Conservation (phyloP, 225 moss, liverwort and hornwort genomes). For the Climacium dendroides region DNA sequence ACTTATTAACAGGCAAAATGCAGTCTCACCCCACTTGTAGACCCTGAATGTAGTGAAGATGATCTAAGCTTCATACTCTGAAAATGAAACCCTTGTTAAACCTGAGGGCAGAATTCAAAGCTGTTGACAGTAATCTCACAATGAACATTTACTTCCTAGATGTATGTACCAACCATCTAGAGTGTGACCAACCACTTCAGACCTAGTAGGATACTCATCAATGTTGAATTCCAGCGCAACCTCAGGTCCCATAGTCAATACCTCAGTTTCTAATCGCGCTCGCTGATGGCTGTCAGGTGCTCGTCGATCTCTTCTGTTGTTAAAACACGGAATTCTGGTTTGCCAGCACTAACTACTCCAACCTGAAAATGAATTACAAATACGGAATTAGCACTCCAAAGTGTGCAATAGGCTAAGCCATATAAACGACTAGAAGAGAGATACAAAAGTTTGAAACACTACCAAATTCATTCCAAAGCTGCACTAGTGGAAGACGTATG, state of each 20-base stretch:
- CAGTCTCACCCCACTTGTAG: background rate
- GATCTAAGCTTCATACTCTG: background rate
- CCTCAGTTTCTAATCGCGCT: conserved; percentile 28
- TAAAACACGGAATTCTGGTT: conserved; percentile 25
- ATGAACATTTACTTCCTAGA: background rate
- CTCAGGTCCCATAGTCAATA: background rate
- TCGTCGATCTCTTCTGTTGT: conserved; percentile 51
- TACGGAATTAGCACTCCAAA: background rate
- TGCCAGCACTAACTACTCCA: conserved; percentile 35
- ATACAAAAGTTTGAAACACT: background rate
- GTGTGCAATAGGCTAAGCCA: background rate
- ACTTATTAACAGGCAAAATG: background rate
- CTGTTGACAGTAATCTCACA: background rate
- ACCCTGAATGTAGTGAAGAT: background rate
- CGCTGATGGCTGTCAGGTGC: conserved; percentile 54
- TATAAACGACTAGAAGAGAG: background rate
- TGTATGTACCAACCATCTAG: background rate
- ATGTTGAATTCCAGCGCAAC: background rate
- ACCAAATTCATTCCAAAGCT: background rate
- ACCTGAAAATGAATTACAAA: conserved; percentile 9
- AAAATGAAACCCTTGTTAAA: background rate
- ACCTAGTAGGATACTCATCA: background rate
- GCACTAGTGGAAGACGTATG: background rate
- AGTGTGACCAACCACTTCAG: background rate
- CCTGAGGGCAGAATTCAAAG: background rate